Evolutionary conservation across 768 basidiomycete genomes (phyloP).

Genomic region (Megacollybia marginata): DNA sequence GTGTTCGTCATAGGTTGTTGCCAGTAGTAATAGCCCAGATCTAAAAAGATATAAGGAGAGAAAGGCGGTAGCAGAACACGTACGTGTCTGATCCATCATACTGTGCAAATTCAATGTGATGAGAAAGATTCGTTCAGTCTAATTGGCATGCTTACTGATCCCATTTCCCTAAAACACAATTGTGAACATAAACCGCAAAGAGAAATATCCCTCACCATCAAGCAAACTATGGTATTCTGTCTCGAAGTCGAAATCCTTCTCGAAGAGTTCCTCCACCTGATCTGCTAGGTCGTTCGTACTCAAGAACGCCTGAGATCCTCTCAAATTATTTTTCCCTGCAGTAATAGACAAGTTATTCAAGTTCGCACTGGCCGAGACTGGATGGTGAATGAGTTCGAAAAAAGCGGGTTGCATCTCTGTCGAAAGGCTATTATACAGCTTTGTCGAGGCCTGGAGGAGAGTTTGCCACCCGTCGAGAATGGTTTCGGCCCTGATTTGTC

Average conservation of each 20-base stretch:
- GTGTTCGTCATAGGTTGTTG: constrained; percentile 65
- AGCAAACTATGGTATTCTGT: constrained; percentile 51
- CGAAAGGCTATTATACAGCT: constrained; percentile 47
- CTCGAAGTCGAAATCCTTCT: constrained; percentile 55
- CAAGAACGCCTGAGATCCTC: constrained; percentile 55
- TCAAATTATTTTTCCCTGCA: constrained; percentile 53
- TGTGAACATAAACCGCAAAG: neutral
- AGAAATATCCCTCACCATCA: constrained; percentile 29
- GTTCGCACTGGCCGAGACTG: constrained; percentile 51
- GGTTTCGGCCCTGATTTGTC: constrained; percentile 42
- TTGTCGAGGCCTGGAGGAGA: constrained; percentile 40
- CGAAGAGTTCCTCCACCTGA: constrained; percentile 48
- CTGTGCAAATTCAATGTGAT: constrained; percentile 12
- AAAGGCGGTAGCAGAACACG: constrained; percentile 4
- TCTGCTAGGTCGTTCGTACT: constrained; percentile 54
- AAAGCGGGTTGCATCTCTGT: constrained; percentile 45
- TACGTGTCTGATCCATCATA: constrained; percentile 71
- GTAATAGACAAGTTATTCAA: constrained; percentile 50
- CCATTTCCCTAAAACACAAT: constrained; percentile 45
- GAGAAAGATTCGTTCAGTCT: neutral
- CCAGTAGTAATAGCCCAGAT: constrained; percentile 61
- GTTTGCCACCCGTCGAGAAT: constrained; percentile 44
- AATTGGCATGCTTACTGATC: constrained; percentile 35
- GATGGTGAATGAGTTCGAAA: constrained; percentile 68
- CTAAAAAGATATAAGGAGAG: constrained; percentile 12